Percentiles rank a stretch among this genome's conserved stretches.
These are phyloP conservation scores for Plectosphaerella cucumerina DNA, from an alignment of 2,329 filamentous ascomycete species.

Conservation along the genomic window DNA sequence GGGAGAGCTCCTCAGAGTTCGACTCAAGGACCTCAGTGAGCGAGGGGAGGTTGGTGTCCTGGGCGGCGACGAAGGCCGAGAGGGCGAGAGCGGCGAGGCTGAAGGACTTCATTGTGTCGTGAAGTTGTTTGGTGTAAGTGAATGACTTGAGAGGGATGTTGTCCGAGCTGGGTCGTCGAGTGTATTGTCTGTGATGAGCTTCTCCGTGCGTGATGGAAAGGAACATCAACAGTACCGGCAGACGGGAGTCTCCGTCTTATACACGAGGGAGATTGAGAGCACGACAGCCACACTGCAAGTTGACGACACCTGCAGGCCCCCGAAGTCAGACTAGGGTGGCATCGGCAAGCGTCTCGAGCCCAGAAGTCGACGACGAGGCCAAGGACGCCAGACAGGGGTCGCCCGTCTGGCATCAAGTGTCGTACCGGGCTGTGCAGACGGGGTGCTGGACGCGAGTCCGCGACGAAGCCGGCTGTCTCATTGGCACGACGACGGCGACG, in stretches of 20 bases:
- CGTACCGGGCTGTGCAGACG: not conserved
- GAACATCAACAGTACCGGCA: no score
- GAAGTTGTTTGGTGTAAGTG: not conserved
- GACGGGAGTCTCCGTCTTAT: not conserved
- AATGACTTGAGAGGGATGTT: not conserved
- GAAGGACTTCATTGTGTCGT: slow-evolving; percentile 8
- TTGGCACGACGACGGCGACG: not conserved
- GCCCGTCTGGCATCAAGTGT: not conserved
- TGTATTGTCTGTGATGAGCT: not conserved
- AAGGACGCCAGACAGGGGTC: not conserved
- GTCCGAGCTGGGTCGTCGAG: not conserved
- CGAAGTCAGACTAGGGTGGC: not conserved
- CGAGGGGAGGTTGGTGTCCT: slow-evolving; percentile 6
- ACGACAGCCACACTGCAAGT: not conserved
- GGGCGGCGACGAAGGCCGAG: slow-evolving; percentile 14
- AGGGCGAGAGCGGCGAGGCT: slow-evolving; percentile 9
- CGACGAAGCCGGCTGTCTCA: not conserved
- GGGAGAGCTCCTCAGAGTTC: slow-evolving; percentile 20
- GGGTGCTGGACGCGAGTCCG: not conserved
- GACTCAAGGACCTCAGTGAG: slow-evolving; percentile 18
- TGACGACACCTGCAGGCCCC: not conserved
- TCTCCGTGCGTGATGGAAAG: not conserved
- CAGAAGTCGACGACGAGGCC: slow-evolving; percentile 1
- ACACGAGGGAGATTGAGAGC: no score
- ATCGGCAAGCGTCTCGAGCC: not conserved